A percentile compares a stretch with the other conserved stretches of the same genome.
Conservation (phyloP, 2,329 filamentous ascomycete species). For the Plectosphaerella cucumerina region DNA sequence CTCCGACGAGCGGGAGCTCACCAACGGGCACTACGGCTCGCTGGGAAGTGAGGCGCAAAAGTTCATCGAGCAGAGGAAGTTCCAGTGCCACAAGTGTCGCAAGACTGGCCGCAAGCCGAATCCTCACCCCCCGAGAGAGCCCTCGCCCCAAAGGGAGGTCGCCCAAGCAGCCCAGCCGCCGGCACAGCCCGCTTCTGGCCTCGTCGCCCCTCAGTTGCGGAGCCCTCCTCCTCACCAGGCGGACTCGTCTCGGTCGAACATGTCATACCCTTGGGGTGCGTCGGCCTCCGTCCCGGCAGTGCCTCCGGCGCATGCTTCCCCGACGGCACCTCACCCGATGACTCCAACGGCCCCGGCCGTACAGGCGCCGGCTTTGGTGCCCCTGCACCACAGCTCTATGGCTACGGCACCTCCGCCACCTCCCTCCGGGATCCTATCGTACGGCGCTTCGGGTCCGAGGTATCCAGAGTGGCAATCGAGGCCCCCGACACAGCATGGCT, state of each 20-base stretch:
- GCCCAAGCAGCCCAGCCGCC: conserved; percentile 6
- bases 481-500: conserved; percentile 43
- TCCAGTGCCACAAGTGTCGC: conserved; percentile 73
- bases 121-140: conserved; percentile 18
- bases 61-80: conserved; percentile 56
- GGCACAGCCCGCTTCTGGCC: conserved; percentile 15
- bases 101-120: conserved; percentile 46
- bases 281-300: background rate
- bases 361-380: conserved; percentile 20
- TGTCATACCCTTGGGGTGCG: background rate
- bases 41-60: conserved; percentile 54
- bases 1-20: conserved; percentile 45
- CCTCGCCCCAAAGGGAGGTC: conserved; percentile 2
- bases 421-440: conserved; percentile 17
- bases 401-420: conserved; percentile 17
- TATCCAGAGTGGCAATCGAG: conserved; percentile 43
- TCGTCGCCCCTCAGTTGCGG: conserved; percentile 7
- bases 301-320: conserved; percentile 16
- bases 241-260: background rate
- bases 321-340: conserved; percentile 19
- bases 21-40: conserved; percentile 45
- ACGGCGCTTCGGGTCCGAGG: conserved; percentile 17
- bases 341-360: conserved; percentile 11
- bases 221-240: conserved; percentile 7
- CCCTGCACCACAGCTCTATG: conserved; percentile 28